Conservation (phyloP, 2,329 filamentous ascomycete genomes). For the Trichoderma simmonsii region DNA sequence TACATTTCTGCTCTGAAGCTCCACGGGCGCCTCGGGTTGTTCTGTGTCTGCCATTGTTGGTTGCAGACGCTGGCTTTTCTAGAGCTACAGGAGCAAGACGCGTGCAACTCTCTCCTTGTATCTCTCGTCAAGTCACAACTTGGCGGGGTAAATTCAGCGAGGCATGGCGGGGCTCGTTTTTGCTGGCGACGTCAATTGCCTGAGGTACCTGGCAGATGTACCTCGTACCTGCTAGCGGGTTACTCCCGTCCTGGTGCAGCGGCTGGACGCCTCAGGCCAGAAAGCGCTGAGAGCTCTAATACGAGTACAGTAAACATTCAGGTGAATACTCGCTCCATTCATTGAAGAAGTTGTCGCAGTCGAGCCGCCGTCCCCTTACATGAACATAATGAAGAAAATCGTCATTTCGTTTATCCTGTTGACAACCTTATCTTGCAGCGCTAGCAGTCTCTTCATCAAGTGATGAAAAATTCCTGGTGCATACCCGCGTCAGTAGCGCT, state of each 20-base stretch:
- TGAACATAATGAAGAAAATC: neutral
- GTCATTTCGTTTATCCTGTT: neutral
- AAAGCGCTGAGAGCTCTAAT: neutral
- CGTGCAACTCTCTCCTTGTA: slow-evolving; percentile 23
- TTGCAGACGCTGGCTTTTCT: slow-evolving; percentile 25
- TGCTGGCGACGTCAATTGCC: slow-evolving; percentile 8
- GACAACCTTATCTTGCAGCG: neutral
- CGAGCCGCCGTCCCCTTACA: neutral
- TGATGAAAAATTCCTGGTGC: neutral
- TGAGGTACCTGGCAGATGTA: neutral
- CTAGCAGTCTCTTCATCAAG: neutral
- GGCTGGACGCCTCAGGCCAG: slow-evolving; percentile 1
- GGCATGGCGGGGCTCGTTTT: slow-evolving; percentile 17
- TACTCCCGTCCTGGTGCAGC: neutral
- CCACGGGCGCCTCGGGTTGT: slow-evolving; percentile 41
- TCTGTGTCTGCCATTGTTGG: slow-evolving; percentile 53
- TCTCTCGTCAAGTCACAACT: slow-evolving; percentile 15
- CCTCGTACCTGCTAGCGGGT: neutral
- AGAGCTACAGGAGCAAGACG: slow-evolving; percentile 28
- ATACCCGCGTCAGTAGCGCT: neutral
- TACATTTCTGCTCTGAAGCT: slow-evolving; percentile 51
- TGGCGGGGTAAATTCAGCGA: slow-evolving; percentile 36
- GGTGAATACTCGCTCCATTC: neutral
- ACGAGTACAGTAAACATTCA: neutral
- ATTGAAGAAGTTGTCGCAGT: neutral